Percentiles rank a stretch among this genome's conserved stretches.
phyloP scores from a whole-genome alignment of 2,329 filamentous ascomycete species.

The Phialophora verrucosa region DNA sequence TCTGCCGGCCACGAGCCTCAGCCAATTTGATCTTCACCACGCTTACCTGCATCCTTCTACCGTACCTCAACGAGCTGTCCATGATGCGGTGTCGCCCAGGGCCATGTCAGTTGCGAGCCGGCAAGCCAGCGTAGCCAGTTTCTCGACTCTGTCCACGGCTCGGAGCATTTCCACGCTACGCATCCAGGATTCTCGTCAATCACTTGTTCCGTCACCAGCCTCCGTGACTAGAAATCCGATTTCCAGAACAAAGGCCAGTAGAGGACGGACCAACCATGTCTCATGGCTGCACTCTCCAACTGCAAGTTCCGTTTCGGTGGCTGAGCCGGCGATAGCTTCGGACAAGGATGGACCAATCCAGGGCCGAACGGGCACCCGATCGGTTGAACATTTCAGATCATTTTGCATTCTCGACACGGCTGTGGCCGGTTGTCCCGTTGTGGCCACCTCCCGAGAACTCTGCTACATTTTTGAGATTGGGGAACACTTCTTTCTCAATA shows the following conservation, averaged over 20 bases:
- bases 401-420: slow-evolving; percentile 42
- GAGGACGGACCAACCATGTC: slow-evolving; percentile 26
- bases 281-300: slow-evolving; percentile 34
- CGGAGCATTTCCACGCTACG: slow-evolving; percentile 32
- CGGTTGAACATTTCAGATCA: slow-evolving; percentile 41
- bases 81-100: slow-evolving; percentile 21
- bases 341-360: neutral
- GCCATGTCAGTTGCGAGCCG: slow-evolving; percentile 28
- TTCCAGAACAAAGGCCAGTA: neutral
- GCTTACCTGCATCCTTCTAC: slow-evolving; percentile 32
- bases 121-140: slow-evolving; percentile 33
- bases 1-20: slow-evolving; percentile 34
- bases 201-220: slow-evolving; percentile 1
- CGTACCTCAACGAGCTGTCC: slow-evolving; percentile 18
- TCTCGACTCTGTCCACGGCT: slow-evolving; percentile 30
- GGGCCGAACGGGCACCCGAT: neutral
- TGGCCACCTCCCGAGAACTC: slow-evolving; percentile 39
- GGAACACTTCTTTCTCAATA: slow-evolving; percentile 40
- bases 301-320: slow-evolving; percentile 22
- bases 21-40: slow-evolving; percentile 35
- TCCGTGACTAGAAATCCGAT: neutral
- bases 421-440: slow-evolving; percentile 36
- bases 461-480: slow-evolving; percentile 39
- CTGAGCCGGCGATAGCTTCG: neutral
- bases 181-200: slow-evolving; percentile 30